phyloP scores from a whole-genome alignment of 2,329 filamentous ascomycete genomes.

The Periconia digitata region DNA sequence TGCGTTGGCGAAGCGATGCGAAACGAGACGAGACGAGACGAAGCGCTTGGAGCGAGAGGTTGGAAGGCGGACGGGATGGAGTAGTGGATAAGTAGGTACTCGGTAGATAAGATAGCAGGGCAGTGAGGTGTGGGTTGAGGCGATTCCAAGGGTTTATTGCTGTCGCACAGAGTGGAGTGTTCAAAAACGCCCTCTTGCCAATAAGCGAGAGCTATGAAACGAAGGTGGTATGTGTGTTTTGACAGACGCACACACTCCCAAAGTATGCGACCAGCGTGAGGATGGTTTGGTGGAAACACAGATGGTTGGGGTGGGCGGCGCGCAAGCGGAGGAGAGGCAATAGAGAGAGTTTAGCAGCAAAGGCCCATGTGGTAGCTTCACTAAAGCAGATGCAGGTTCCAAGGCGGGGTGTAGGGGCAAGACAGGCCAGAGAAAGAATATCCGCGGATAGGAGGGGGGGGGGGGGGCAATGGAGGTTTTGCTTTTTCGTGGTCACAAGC shows the following conservation, averaged over 20 bases:
- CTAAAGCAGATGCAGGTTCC: background rate
- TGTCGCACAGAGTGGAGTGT: background rate
- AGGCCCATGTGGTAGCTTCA: background rate
- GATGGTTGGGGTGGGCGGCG: background rate
- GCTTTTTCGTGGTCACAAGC: background rate
- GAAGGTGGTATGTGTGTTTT: background rate
- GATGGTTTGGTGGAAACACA: background rate
- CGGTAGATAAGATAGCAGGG: too few species aligned
- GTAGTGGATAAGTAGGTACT: background rate
- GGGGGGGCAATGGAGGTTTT: background rate
- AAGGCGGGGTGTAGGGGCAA: background rate
- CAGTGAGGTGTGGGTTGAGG: too few species aligned
- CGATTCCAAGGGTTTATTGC: background rate
- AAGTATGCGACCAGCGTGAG: background rate
- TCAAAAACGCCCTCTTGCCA: background rate
- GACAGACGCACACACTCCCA: background rate
- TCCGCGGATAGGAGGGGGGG: background rate
- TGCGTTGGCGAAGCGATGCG: slow-evolving; percentile 1
- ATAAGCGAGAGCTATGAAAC: background rate
- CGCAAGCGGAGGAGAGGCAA: background rate
- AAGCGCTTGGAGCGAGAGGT: background rate
- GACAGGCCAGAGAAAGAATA: background rate
- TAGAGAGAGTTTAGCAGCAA: background rate
- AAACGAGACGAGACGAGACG: background rate
- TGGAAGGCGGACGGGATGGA: background rate